phyloP scores from a whole-genome alignment of 2,329 filamentous ascomycete species.

The Fusarium beomiforme region DNA sequence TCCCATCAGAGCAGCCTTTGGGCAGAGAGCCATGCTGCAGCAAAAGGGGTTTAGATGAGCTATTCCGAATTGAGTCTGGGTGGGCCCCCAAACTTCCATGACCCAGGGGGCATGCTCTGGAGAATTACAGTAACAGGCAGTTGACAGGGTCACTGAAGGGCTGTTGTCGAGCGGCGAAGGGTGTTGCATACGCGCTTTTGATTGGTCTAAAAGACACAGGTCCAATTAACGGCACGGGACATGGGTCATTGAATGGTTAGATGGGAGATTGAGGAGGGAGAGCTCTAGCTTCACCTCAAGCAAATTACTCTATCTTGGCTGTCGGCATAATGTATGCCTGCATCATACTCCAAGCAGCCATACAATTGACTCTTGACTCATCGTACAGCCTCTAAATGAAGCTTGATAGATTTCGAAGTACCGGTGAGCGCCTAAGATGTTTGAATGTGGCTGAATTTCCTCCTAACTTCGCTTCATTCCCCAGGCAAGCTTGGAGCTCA shows the following conservation, averaged over 20 bases:
- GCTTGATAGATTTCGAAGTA: neutral
- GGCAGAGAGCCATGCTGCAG: slow-evolving; percentile 41
- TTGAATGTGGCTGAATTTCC: neutral
- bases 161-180: slow-evolving; percentile 16
- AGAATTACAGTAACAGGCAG: slow-evolving; percentile 35
- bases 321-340: neutral
- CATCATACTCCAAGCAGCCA: neutral
- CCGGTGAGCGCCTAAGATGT: neutral
- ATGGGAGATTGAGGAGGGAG: slow-evolving; percentile 41
- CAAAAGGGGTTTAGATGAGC: slow-evolving; percentile 48
- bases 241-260: slow-evolving; percentile 29
- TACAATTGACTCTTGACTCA: slow-evolving; percentile 5
- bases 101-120: slow-evolving; percentile 40
- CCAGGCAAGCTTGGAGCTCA: slow-evolving; percentile 20
- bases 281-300: slow-evolving; percentile 31
- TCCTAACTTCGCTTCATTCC: slow-evolving; percentile 20
- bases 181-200: slow-evolving; percentile 2
- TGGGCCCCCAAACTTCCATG: slow-evolving; percentile 30
- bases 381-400: neutral
- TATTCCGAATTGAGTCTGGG: slow-evolving; percentile 43
- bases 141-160: slow-evolving; percentile 39
- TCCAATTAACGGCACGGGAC: slow-evolving; percentile 40
- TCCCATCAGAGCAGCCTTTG: slow-evolving; percentile 41
- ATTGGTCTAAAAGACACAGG: slow-evolving; percentile 31
- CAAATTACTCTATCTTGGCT: slow-evolving; percentile 32